Evolutionary conservation across 345 rosid species (phyloP).

Genomic region (Leavenworthia alabamica): DNA sequence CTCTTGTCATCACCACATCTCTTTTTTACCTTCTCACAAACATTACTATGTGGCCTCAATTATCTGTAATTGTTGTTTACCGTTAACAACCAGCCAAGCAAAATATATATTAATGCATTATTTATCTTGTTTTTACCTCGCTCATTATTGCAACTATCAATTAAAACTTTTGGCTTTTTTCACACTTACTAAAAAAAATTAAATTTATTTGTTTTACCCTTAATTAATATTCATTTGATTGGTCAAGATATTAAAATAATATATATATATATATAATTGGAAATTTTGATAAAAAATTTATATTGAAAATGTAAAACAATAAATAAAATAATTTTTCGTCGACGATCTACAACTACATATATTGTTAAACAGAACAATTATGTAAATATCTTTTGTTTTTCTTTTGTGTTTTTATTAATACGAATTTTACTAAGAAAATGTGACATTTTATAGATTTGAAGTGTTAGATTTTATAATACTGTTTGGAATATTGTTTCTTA

Average conservation of each 20-base stretch:
- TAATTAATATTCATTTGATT: too few relatives aligned
- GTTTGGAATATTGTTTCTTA: neutral
- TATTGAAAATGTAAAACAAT: too few relatives aligned
- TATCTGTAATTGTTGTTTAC: neutral
- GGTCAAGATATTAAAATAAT: too few relatives aligned
- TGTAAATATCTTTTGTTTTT: neutral
- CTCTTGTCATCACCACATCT: slow-evolving; percentile 29
- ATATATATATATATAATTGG: too few relatives aligned
- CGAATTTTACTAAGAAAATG: too few relatives aligned
- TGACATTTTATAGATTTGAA: neutral
- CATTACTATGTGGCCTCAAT: slow-evolving; percentile 23
- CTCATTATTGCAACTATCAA: neutral
- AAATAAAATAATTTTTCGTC: too few relatives aligned
- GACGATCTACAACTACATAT: too few relatives aligned
- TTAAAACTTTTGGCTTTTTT: too few relatives aligned
- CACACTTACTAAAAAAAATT: too few relatives aligned
- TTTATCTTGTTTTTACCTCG: neutral
- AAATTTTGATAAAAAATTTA: too few relatives aligned
- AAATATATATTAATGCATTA: neutral
- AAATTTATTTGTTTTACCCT: too few relatives aligned
- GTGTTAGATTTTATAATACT: neutral
- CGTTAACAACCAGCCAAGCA: neutral
- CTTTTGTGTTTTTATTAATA: too few relatives aligned
- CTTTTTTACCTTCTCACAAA: slow-evolving; percentile 24
- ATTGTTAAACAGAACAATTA: neutral